Conservation (phyloP, 768 basidiomycete species). For the Tulasnella sp. region DNA sequence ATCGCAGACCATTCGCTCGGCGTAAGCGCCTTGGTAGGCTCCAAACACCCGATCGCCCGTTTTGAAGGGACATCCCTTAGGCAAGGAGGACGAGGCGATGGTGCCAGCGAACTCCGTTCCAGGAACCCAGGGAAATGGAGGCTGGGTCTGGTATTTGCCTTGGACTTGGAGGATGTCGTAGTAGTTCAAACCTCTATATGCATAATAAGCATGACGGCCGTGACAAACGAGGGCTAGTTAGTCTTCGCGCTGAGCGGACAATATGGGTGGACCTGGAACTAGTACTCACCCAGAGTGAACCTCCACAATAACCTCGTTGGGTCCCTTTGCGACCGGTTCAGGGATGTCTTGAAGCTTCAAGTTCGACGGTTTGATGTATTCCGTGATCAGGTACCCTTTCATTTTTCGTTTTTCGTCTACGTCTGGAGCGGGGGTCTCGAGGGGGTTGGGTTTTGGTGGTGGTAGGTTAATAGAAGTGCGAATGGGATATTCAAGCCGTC, state of each 20-base stretch:
- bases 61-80: constrained; percentile 69
- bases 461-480: background rate
- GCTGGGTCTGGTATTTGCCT: constrained; percentile 54
- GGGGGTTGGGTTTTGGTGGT: too few relatives aligned
- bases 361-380: constrained; percentile 65
- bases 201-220: too few relatives aligned
- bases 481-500: too few relatives aligned
- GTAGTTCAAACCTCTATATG: constrained; percentile 59
- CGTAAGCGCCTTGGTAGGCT: constrained; percentile 70
- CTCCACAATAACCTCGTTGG: constrained; percentile 65
- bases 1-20: constrained; percentile 64
- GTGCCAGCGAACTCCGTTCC: constrained; percentile 82
- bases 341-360: constrained; percentile 56
- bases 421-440: background rate
- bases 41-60: constrained; percentile 89
- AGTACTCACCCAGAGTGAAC: constrained; percentile 60
- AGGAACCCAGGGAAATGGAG: constrained; percentile 56
- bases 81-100: constrained; percentile 70
- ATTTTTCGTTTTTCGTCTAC: constrained; percentile 43
- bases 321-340: constrained; percentile 49
- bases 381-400: constrained; percentile 72
- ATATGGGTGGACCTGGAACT: too few relatives aligned
- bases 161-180: constrained; percentile 82
- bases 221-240: too few relatives aligned
- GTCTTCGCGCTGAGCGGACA: too few relatives aligned